Evolutionary conservation across 441 rosid species (phyloP).

Genomic region (Sinapis alba): DNA sequence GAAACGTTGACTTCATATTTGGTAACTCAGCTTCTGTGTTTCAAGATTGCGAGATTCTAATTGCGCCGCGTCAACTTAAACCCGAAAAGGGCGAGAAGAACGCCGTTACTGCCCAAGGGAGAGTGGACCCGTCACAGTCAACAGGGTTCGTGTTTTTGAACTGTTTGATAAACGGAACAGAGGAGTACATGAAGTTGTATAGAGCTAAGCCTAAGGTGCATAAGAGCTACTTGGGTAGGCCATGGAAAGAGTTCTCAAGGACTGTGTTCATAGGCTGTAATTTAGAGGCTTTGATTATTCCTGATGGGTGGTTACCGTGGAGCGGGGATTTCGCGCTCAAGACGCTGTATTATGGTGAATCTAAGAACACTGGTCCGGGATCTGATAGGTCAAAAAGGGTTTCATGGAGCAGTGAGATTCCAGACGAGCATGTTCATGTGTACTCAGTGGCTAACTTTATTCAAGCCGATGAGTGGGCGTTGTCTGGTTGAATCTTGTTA

Average conservation of each 20-base stretch:
- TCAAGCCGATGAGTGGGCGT: constrained; percentile 74
- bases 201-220: constrained; percentile 47
- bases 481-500: constrained; percentile 35
- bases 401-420: constrained; percentile 66
- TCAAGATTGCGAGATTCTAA: constrained; percentile 57
- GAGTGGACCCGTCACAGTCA: constrained; percentile 72
- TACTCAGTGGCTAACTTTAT: constrained; percentile 73
- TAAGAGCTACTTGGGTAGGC: constrained; percentile 71
- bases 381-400: constrained; percentile 55
- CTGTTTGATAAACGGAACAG: constrained; percentile 72
- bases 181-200: constrained; percentile 60
- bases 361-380: constrained; percentile 65
- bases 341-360: constrained; percentile 81
- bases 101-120: constrained; percentile 77
- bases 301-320: constrained; percentile 82
- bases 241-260: constrained; percentile 88
- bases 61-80: constrained; percentile 59
- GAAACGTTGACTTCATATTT: constrained; percentile 85
- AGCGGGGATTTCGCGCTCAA: constrained; percentile 57
- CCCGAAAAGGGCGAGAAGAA: constrained; percentile 56
- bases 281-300: constrained; percentile 52
- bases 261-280: constrained; percentile 58
- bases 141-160: constrained; percentile 70
- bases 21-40: constrained; percentile 76
- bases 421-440: constrained; percentile 47